Conservation (phyloP, 495 filamentous ascomycete genomes). For the Penicillium cataractarum region DNA sequence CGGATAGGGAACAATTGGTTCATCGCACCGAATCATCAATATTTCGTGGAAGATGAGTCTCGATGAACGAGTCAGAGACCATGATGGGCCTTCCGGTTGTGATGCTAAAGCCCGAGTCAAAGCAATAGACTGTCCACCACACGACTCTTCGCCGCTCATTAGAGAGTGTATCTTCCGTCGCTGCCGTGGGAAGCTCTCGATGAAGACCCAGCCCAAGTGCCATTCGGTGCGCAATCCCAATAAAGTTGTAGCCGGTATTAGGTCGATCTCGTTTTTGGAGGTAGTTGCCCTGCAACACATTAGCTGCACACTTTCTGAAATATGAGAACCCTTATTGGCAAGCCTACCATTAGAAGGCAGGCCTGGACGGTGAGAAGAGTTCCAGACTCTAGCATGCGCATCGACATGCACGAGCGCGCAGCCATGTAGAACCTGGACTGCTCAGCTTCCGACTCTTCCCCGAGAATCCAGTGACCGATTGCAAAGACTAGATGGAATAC, state of each 20-base stretch:
- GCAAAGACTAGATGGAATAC: not conserved
- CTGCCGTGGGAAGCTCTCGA: not conserved
- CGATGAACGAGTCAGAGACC: not conserved
- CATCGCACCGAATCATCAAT: not conserved
- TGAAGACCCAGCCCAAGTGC: constrained; percentile 19
- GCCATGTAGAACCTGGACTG: not conserved
- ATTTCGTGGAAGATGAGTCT: not conserved
- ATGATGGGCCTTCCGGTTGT: not conserved
- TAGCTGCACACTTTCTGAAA: not conserved
- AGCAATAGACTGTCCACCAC: not conserved
- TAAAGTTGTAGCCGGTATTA: constrained; percentile 25
- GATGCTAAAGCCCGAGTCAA: not conserved
- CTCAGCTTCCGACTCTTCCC: not conserved
- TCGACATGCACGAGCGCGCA: not conserved
- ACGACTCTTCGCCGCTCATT: not conserved
- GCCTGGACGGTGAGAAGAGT: not conserved
- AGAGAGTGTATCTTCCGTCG: not conserved
- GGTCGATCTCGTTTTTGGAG: constrained; percentile 29
- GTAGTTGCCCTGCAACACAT: constrained; percentile 13
- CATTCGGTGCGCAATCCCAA: constrained; percentile 46
- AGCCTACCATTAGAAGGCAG: not conserved
- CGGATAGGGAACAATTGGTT: not conserved
- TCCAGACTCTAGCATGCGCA: not conserved
- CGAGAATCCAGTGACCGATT: not conserved
- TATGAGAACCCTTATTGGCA: not conserved